Evolutionary conservation across 306 rosid species (phyloP), one percentile per base, ranked within the genome.

Genomic region (Carpinus fangiana): DNA sequence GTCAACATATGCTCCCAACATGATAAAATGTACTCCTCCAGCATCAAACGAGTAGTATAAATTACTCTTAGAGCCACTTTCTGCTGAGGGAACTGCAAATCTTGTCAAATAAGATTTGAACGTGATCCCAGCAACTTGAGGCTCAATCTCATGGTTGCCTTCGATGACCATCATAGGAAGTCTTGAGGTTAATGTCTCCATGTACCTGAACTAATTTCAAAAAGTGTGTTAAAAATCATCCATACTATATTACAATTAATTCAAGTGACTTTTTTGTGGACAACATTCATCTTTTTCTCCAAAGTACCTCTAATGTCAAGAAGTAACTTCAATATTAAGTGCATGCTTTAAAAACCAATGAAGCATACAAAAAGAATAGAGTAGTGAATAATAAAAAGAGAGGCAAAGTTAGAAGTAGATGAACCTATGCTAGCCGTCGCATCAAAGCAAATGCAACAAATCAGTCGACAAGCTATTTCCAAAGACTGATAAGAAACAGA

Each of bases 101-200:
- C 97, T 85, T 71, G 97, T 79, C 68, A 77, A 52, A 81, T 93
- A 93, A 57, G 97, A 91, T 80, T 88, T 20, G 78, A 94, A 94
- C 70, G 87, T 83, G 81, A 90, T 86, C 70, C 94, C 91, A 56
- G 83, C 78, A 65, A 77, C 93, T 84, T 94, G 97, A 79, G 98
- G 97, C 81, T 94, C 97, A 85, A 92, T 94, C 87, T 94, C 98
- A 81, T 94, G 98, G 84, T 94, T 94, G 75, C 98, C 98, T 82
- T 92, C 97, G 74, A 92, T 85, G 79, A 92, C 96, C 96, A 92
- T 94, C 93, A 93, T 86, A 0, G 98, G 97, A 80, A 90, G 56
- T 86, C 78, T 68, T 38, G 97, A 92, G 54, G 82, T 90, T 79
- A 94, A 84, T 46, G 92, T 90, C 87, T 92, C 90, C 97, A 94